Base-by-base conservation (phyloP, 441 rosid genomes). In the Adansonia gregorii region DNA sequence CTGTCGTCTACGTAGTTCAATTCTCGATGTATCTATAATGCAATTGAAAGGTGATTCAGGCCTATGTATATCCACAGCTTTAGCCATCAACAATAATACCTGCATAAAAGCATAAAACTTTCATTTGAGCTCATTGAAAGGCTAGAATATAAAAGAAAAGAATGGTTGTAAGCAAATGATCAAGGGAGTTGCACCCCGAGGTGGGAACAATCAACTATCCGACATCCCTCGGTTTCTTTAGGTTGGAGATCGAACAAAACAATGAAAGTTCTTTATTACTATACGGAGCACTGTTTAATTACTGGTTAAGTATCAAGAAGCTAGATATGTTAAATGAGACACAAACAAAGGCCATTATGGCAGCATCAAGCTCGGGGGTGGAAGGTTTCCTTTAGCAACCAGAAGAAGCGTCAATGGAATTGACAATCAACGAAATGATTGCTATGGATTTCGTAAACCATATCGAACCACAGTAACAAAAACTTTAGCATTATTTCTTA, bases 21-120 rank as follows among this genome's bases (percentile, higher is more conserved):
- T 74, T 56, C 86, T 52, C 75, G 75, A 65, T 51, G 77, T 63
- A 73, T 84, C 87, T 75, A 79, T 85, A 17, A 80, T 46, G 49
- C 77, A 78, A 74, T 51, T 78, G 72, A 75, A 78, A 73, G 76
- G 78, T 58, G 85, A 88, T 76, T 85, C 85, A 64, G 86, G 87
- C 49, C 86, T 35, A 22, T 64, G 85, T 72, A 76, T 84, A 78
- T 94, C 89, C 83, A 94, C 83, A 81, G 98, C 96, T 46, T 92
- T 85, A 19, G 99, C 96, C 98, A 94, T 93, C 86, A 96, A 79
- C 76, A 92, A 80, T 80, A 94, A 83, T 76, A 94, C 92, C 98
- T 96, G 76, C 76, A 72, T 31, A 27, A 58, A 73, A 41, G 8
- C 48, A 48, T 45, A 17, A 51, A 49, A 48, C 11, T 19, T 5